These are phyloP conservation scores for Naganishia vishniacii DNA, from an alignment of 768 basidiomycete species.

Conservation along the genomic window DNA sequence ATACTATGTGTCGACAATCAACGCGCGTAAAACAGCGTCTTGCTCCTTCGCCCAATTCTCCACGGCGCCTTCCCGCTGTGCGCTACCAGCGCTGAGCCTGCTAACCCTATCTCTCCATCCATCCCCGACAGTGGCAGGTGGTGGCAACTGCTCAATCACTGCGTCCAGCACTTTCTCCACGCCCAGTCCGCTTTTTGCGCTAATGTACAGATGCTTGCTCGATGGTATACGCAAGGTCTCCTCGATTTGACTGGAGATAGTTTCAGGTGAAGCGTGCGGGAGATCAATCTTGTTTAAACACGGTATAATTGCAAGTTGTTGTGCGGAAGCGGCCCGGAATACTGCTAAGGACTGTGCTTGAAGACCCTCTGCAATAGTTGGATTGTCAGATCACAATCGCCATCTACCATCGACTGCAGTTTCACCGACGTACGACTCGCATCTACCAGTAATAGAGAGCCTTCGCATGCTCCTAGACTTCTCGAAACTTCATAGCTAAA, in stretches of 20 bases:
- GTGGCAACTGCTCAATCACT: slow-evolving; percentile 76
- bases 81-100: slow-evolving; percentile 70
- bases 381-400: background rate
- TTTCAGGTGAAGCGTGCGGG: slow-evolving; percentile 76
- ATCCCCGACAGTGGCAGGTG: slow-evolving; percentile 57
- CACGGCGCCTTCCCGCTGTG: slow-evolving; percentile 61
- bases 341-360: slow-evolving; percentile 97
- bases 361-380: slow-evolving; percentile 60
- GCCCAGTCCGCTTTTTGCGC: slow-evolving; percentile 86
- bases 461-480: slow-evolving; percentile 86
- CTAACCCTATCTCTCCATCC: slow-evolving; percentile 53
- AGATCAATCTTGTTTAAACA: slow-evolving; percentile 96
- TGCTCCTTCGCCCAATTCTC: slow-evolving; percentile 32
- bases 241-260: slow-evolving; percentile 73
- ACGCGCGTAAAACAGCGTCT: slow-evolving; percentile 58
- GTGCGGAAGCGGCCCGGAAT: slow-evolving; percentile 77
- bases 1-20: slow-evolving; percentile 89
- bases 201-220: slow-evolving; percentile 68
- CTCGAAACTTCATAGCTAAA: slow-evolving; percentile 96
- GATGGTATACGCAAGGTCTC: slow-evolving; percentile 75
- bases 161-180: slow-evolving; percentile 70
- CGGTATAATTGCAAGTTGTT: slow-evolving; percentile 67
- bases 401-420: background rate
- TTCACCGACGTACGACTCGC: slow-evolving; percentile 59
- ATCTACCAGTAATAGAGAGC: slow-evolving; percentile 77